These are phyloP conservation scores for Diaporthe batatas DNA, from an alignment of 2,329 filamentous ascomycete genomes.

Conservation along the genomic window DNA sequence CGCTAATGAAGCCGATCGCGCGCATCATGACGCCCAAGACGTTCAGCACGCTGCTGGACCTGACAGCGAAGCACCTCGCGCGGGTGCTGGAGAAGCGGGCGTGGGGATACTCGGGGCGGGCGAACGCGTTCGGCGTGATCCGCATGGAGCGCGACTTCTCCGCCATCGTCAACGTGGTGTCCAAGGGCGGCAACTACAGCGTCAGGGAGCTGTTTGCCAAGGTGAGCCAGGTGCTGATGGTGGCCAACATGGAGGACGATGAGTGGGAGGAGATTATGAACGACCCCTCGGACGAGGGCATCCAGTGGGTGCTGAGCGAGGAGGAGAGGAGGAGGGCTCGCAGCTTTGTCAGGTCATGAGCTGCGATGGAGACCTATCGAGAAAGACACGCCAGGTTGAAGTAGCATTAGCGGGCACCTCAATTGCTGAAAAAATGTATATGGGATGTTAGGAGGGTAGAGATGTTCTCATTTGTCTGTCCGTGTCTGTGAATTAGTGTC, in stretches of 20 bases:
- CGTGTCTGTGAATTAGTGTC: not conserved
- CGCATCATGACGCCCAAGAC: constrained; percentile 85
- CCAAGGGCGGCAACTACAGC: constrained; percentile 80
- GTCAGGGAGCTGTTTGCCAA: constrained; percentile 82
- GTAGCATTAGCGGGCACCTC: constrained; percentile 28
- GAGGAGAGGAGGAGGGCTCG: constrained; percentile 83
- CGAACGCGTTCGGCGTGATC: constrained; percentile 85
- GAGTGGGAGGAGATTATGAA: constrained; percentile 85
- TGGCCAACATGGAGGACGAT: constrained; percentile 95
- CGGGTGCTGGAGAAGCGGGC: constrained; percentile 89
- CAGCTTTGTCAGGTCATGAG: constrained; percentile 68
- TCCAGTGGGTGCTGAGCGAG: constrained; percentile 78
- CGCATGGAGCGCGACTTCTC: constrained; percentile 87
- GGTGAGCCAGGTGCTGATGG: constrained; percentile 84
- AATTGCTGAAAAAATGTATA: not conserved
- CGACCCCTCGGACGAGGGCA: constrained; percentile 70
- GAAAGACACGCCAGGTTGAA: not conserved
- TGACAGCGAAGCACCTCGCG: constrained; percentile 81
- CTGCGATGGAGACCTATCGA: not conserved
- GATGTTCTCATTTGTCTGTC: not conserved
- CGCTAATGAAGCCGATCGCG: constrained; percentile 85
- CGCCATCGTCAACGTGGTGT: constrained; percentile 77
- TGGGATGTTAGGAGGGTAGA: not conserved
- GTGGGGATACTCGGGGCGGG: constrained; percentile 81
- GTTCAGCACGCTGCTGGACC: constrained; percentile 80